These are phyloP conservation scores for Pyricularia grisea DNA, from an alignment of 2,329 filamentous ascomycete genomes.

Conservation along the genomic window DNA sequence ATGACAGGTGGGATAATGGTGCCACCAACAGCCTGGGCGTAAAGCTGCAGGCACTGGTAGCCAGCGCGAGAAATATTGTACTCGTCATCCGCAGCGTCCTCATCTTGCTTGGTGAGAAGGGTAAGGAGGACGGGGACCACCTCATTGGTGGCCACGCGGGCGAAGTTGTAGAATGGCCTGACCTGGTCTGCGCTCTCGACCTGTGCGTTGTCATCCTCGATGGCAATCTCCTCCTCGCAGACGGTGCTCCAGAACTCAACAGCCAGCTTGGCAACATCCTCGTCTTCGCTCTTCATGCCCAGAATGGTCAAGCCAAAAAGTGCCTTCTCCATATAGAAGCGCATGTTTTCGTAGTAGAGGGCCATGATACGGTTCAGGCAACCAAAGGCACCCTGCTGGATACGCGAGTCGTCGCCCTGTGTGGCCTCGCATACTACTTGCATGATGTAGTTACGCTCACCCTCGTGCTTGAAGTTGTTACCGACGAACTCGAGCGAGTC, in stretches of 20 bases:
- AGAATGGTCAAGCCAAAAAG: slow-evolving; percentile 94
- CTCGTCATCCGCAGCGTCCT: slow-evolving; percentile 92
- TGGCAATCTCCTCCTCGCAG: slow-evolving; percentile 95
- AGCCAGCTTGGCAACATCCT: slow-evolving; percentile 95
- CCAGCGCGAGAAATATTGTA: slow-evolving; percentile 94
- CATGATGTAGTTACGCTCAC: slow-evolving; percentile 99
- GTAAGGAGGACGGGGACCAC: slow-evolving; percentile 86
- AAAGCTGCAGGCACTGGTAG: slow-evolving; percentile 94
- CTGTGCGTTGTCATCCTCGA: slow-evolving; percentile 91
- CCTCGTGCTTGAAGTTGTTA: slow-evolving; percentile 98
- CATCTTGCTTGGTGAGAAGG: slow-evolving; percentile 92
- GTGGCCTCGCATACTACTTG: slow-evolving; percentile 99
- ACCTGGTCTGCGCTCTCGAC: slow-evolving; percentile 67
- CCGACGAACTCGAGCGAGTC: slow-evolving; percentile 97
- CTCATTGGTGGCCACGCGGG: slow-evolving; percentile 82
- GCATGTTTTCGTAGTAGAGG: slow-evolving; percentile 99
- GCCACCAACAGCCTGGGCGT: slow-evolving; percentile 81
- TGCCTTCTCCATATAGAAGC: slow-evolving; percentile 99
- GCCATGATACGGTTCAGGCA: slow-evolving; percentile 98
- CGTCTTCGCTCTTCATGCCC: slow-evolving; percentile 96
- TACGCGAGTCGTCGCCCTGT: slow-evolving; percentile 80
- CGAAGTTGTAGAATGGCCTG: slow-evolving; percentile 93
- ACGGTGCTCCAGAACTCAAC: slow-evolving; percentile 99
- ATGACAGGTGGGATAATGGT: slow-evolving; percentile 82
- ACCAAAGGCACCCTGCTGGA: slow-evolving; percentile 93